phyloP scores from a whole-genome alignment of 495 filamentous ascomycete species.

The Aspergillus panamensis region DNA sequence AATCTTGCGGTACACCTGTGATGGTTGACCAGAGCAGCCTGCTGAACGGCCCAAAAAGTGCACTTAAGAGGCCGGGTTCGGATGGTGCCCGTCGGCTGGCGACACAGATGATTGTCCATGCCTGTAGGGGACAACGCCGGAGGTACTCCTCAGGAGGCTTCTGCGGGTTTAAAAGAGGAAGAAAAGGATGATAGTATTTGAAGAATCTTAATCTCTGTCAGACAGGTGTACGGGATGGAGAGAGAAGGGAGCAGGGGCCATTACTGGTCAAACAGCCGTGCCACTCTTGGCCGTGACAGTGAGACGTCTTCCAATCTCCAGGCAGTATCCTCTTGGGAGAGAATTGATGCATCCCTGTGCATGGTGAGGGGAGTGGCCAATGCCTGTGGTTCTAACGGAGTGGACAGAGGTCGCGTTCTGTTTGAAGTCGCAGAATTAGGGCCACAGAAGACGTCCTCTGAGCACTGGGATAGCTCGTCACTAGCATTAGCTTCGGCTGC shows the following conservation, averaged over 20 bases:
- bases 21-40: constrained; percentile 78
- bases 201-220: constrained; percentile 54
- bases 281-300: constrained; percentile 37
- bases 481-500: constrained; percentile 28
- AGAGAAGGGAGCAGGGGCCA: not conserved
- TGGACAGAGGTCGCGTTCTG: constrained; percentile 35
- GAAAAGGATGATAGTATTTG: constrained; percentile 76
- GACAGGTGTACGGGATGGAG: not conserved
- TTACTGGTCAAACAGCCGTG: constrained; percentile 46
- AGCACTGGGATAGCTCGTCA: constrained; percentile 39
- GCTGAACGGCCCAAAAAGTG: constrained; percentile 68
- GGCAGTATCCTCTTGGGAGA: constrained; percentile 38
- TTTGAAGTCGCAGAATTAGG: constrained; percentile 32
- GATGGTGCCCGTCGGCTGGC: constrained; percentile 69
- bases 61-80: constrained; percentile 65
- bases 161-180: constrained; percentile 71
- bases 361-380: constrained; percentile 41
- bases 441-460: constrained; percentile 38
- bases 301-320: constrained; percentile 46
- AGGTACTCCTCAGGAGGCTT: constrained; percentile 74
- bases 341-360: constrained; percentile 38
- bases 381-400: constrained; percentile 35
- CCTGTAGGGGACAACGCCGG: constrained; percentile 69
- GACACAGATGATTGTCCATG: constrained; percentile 82
- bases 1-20: constrained; percentile 75